phyloP scores from a whole-genome alignment of 495 filamentous ascomycete species.

The Penicillium pancosmium region DNA sequence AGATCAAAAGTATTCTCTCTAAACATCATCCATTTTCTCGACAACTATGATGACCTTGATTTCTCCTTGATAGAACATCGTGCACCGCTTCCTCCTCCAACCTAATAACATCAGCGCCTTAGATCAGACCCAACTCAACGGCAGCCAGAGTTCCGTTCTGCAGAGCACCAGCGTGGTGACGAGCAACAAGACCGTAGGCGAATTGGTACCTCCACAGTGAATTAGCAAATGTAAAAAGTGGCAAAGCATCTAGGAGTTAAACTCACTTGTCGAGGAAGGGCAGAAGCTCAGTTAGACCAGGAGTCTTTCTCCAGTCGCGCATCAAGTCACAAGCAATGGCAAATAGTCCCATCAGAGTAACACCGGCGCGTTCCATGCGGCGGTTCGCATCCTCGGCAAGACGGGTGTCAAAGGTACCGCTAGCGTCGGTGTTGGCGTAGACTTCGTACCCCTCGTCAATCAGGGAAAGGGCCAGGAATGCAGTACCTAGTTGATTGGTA shows the following conservation, averaged over 20 bases:
- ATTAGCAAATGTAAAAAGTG: not conserved
- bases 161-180: slow-evolving; percentile 51
- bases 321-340: slow-evolving; percentile 73
- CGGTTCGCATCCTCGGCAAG: slow-evolving; percentile 65
- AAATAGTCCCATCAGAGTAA: slow-evolving; percentile 66
- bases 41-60: no score
- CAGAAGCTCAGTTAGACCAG: slow-evolving; percentile 63
- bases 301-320: slow-evolving; percentile 74
- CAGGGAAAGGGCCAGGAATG: slow-evolving; percentile 74
- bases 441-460: slow-evolving; percentile 74
- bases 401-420: slow-evolving; percentile 59
- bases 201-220: slow-evolving; percentile 35
- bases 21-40: no score
- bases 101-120: no score
- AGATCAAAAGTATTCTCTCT: no score
- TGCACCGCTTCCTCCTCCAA: no score
- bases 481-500: slow-evolving; percentile 47
- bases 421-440: slow-evolving; percentile 74
- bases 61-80: no score
- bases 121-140: slow-evolving; percentile 35
- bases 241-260: not conserved
- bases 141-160: slow-evolving; percentile 46
- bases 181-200: slow-evolving; percentile 52
- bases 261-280: slow-evolving; percentile 66
- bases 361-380: slow-evolving; percentile 68